Evolutionary conservation across 1,284 basidiomycete genomes (phyloP).

Genomic region (Ustilago nuda): DNA sequence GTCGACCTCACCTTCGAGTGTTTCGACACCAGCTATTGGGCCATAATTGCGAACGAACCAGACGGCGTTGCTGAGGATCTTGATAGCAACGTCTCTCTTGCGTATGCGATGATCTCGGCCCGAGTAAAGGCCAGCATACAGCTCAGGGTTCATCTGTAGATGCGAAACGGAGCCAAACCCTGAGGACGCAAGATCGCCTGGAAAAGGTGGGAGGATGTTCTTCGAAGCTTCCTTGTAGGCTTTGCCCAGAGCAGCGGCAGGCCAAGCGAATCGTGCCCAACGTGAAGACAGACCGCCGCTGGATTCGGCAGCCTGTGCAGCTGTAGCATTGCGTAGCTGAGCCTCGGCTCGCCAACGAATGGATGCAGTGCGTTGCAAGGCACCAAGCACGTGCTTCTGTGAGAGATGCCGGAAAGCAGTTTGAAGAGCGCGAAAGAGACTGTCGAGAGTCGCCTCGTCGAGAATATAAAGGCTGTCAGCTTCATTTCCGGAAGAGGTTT

Average conservation of each 20-base stretch:
- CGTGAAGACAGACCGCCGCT: slow-evolving; percentile 28
- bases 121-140: slow-evolving; percentile 17
- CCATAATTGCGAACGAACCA: slow-evolving; percentile 61
- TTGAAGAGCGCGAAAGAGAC: slow-evolving; percentile 37
- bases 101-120: slow-evolving; percentile 47
- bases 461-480: slow-evolving; percentile 19
- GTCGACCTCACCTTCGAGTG: slow-evolving; percentile 2
- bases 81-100: slow-evolving; percentile 62
- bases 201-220: slow-evolving; percentile 18
- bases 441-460: slow-evolving; percentile 40
- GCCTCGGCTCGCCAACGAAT: slow-evolving; percentile 62
- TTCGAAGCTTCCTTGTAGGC: slow-evolving; percentile 51
- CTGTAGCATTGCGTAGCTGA: slow-evolving; percentile 48
- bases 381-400: slow-evolving; percentile 39
- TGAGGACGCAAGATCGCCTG: slow-evolving; percentile 14
- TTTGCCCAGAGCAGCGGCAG: slow-evolving; percentile 47
- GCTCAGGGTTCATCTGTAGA: slow-evolving; percentile 18
- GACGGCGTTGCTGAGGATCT: slow-evolving; percentile 59
- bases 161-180: slow-evolving; percentile 8
- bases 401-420: slow-evolving; percentile 48
- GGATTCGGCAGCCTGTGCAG: slow-evolving; percentile 33
- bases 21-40: slow-evolving; percentile 38
- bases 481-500: neutral
- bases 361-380: slow-evolving; percentile 57
- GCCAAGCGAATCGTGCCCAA: slow-evolving; percentile 53